These are phyloP conservation scores for Dittrichia graveolens DNA, from an alignment of 129 eudicot genomes.

Conservation along the genomic window DNA sequence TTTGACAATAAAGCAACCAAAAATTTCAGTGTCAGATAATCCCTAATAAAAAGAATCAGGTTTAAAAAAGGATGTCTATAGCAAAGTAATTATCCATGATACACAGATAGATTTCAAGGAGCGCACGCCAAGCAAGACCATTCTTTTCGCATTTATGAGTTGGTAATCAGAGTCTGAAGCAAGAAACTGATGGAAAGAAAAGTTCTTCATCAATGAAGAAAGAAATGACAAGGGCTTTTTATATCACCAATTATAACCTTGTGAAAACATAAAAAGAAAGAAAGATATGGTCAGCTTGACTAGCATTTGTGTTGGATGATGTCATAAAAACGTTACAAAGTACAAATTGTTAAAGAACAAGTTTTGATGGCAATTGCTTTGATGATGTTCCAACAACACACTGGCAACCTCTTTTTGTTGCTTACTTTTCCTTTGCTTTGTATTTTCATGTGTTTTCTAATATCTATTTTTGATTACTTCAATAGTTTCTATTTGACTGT, in stretches of 20 bases:
- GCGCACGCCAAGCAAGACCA: no score
- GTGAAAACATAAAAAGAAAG: not conserved
- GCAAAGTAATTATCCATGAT: not conserved
- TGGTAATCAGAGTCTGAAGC: not conserved
- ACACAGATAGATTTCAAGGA: not conserved
- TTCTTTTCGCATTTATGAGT: no score
- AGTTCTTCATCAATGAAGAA: not conserved
- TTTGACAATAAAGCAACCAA: slow-evolving; percentile 4
- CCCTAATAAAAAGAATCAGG: slow-evolving; percentile 16
- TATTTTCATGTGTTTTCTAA: no score
- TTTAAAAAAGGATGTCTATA: not conserved
- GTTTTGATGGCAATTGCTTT: not conserved
- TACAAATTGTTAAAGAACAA: not conserved
- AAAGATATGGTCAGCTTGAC: not conserved
- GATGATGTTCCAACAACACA: slow-evolving; percentile 7
- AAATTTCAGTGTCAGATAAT: slow-evolving; percentile 5
- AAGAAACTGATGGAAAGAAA: not conserved
- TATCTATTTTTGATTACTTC: slow-evolving; percentile 17
- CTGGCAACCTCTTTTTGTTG: slow-evolving; percentile 9
- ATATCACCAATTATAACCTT: not conserved
- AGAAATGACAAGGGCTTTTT: not conserved
- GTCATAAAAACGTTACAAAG: not conserved
- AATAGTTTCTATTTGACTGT: not conserved
- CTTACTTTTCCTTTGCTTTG: not conserved
- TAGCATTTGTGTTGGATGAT: not conserved